Percentiles rank a stretch among this genome's conserved stretches.
phyloP scores from a whole-genome alignment of 2,329 filamentous ascomycete species.

The Talaromyces sp. region DNA sequence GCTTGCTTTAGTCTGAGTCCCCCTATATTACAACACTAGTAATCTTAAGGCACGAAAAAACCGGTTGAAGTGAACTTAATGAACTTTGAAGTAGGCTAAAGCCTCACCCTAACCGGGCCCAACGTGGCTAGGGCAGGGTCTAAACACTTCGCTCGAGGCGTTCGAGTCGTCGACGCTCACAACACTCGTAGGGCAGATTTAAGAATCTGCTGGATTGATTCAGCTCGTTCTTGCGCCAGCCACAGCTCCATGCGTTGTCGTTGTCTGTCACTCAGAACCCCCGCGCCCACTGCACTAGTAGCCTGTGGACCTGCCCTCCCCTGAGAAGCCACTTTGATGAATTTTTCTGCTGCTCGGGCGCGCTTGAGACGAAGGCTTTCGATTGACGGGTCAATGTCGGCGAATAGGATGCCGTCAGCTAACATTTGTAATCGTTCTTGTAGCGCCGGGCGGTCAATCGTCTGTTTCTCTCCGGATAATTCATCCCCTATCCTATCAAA shows the following conservation, averaged over 20 bases:
- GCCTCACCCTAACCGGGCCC: background rate
- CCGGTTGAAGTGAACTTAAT: background rate
- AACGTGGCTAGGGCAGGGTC: background rate
- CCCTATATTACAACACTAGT: conserved; percentile 1
- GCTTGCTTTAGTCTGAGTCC: conserved; percentile 14
- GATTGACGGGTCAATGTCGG: conserved; percentile 36
- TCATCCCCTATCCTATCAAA: conserved; percentile 33
- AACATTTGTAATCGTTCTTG: conserved; percentile 31
- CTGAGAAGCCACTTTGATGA: conserved; percentile 30
- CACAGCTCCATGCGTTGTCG: conserved; percentile 32
- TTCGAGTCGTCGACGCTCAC: background rate
- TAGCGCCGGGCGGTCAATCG: conserved; percentile 27
- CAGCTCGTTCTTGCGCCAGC: conserved; percentile 42
- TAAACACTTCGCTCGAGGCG: background rate
- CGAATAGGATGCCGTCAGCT: conserved; percentile 32
- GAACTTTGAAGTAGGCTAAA: background rate
- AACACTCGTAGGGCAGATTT: conserved; percentile 31
- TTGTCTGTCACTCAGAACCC: conserved; percentile 25
- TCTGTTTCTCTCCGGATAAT: conserved; percentile 23
- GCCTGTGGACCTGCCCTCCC: conserved; percentile 16
- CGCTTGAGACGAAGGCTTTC: conserved; percentile 40
- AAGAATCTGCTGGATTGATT: conserved; percentile 35
- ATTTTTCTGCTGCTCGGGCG: conserved; percentile 37
- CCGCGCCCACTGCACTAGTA: background rate
- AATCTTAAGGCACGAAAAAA: background rate